Percentiles rank a stretch among this genome's conserved stretches.
Evolutionary conservation across 2,329 filamentous ascomycete species (phyloP).

Genomic region (Fonsecaea pedrosoi): DNA sequence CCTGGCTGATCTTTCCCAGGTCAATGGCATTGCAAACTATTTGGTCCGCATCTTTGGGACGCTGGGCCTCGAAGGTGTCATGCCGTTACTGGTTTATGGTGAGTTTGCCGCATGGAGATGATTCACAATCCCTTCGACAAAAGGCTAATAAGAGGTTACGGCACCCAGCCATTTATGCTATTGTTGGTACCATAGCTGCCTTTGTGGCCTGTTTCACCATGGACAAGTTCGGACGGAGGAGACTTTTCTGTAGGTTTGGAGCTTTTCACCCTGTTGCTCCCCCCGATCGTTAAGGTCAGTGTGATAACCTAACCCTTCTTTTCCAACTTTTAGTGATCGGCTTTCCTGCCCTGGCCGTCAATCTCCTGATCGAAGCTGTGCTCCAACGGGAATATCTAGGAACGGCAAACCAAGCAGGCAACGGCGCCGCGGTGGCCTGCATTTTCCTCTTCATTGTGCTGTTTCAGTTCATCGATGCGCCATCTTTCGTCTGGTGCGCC

Average conservation of each 20-base stretch:
- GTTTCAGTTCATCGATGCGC: conserved; percentile 49
- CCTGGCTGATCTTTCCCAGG: conserved; percentile 13
- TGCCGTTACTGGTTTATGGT: conserved; percentile 53
- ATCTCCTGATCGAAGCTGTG: conserved; percentile 49
- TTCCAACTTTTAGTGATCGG: conserved; percentile 43
- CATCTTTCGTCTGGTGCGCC: conserved; percentile 49
- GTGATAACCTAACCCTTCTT: background rate
- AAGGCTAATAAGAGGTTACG: background rate
- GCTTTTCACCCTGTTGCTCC: background rate
- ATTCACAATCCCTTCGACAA: background rate
- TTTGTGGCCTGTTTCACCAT: conserved; percentile 61
- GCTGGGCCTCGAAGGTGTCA: conserved; percentile 47
- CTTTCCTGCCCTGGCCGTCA: conserved; percentile 48
- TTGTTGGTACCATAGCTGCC: conserved; percentile 59
- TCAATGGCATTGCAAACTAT: conserved; percentile 47
- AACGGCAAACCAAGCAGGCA: conserved; percentile 45
- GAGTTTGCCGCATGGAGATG: background rate
- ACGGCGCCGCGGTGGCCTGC: conserved; percentile 49
- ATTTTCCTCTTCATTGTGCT: conserved; percentile 51
- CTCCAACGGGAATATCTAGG: conserved; percentile 46
- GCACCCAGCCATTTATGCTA: conserved; percentile 17
- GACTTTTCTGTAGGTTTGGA: conserved; percentile 44
- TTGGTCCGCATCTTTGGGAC: conserved; percentile 47
- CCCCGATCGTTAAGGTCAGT: background rate
- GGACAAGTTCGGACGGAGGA: conserved; percentile 47